Evolutionary conservation across 2,329 filamentous ascomycete species (phyloP), one percentile per base, ranked within the genome.

Genomic region (Diaporthe nobilis): DNA sequence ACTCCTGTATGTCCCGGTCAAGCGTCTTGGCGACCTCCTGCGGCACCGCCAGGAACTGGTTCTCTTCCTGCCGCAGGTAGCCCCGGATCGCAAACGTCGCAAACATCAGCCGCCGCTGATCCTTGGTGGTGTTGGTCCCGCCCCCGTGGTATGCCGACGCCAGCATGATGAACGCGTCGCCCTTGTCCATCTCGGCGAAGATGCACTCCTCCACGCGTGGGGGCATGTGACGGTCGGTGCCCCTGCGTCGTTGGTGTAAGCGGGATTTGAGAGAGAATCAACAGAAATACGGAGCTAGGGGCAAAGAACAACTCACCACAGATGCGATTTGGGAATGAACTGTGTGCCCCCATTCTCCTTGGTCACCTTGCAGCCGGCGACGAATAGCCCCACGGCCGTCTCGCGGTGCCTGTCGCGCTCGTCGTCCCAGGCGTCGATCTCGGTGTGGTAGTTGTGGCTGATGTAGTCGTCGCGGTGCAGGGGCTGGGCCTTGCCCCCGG

Each of bases 381-480:
- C 60, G 8, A 65, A 65, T 25, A 65, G 4, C 1, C 60, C 60
- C 39, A 65, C 60, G 25, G 60, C 60, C 60, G 60, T 65, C 60
- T 65, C 60, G 39, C 60, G 60, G 3, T 47, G 22, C 39, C 13
- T 47, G 39, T 65, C 60, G 4, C 60, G 60, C 60, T 65, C 60
- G 39, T 65, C 60, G 42, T 65, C 60, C 60, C 60, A 65, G n/a
- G 60, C 60, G 39, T 65, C 60, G 37, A 65, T 65, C 60, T 65
- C 60, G 17, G 39, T 13, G 42, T 65, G 60, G 60, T 65, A 47
- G 17, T 65, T 65, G 42, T 65, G 60, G 42, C 60, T 65, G 39
- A 65, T 65, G 9, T 65, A 65, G 60, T 65, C 60, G 25, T 47
- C 60, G 15, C 60, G 60, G 60, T 65, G 60, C 15, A 65, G 60